A percentile compares a stretch with the other conserved stretches of the same genome.
Conservation (phyloP, 495 filamentous ascomycete genomes). For the Neurospora sp. region DNA sequence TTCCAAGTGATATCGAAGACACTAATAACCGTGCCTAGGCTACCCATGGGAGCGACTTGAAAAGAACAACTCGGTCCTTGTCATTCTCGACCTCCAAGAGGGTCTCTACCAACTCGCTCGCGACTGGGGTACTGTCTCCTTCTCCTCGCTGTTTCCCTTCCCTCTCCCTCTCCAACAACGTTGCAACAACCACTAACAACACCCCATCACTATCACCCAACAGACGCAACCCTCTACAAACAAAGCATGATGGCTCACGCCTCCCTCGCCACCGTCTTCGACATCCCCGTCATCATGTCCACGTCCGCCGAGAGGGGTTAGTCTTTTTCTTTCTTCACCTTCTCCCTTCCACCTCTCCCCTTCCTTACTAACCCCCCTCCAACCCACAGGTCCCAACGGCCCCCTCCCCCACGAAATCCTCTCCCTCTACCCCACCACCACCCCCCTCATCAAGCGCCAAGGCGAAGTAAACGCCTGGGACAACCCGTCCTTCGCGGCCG, state of each 20-base stretch:
- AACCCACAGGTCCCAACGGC: constrained; percentile 50
- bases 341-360: too few species aligned
- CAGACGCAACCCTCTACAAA: constrained; percentile 47
- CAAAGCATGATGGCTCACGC: constrained; percentile 63
- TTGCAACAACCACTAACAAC: neutral
- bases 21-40: neutral
- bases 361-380: neutral
- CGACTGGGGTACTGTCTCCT: constrained; percentile 36
- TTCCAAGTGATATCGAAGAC: neutral
- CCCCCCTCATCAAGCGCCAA: constrained; percentile 55
- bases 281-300: constrained; percentile 61
- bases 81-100: constrained; percentile 65
- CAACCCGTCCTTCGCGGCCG: constrained; percentile 57
- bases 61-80: constrained; percentile 31
- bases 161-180: neutral
- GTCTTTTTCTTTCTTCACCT: too few species aligned
- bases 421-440: constrained; percentile 51
- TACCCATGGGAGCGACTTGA: constrained; percentile 16
- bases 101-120: constrained; percentile 57
- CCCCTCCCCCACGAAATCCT: constrained; percentile 59
- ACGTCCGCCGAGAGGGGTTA: constrained; percentile 60
- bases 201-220: neutral
- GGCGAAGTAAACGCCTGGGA: constrained; percentile 80
- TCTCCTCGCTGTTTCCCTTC: too few species aligned
- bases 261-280: constrained; percentile 53